Base-by-base conservation (phyloP, 148 eudicot genomes). In the Rhododendron simsii region DNA sequence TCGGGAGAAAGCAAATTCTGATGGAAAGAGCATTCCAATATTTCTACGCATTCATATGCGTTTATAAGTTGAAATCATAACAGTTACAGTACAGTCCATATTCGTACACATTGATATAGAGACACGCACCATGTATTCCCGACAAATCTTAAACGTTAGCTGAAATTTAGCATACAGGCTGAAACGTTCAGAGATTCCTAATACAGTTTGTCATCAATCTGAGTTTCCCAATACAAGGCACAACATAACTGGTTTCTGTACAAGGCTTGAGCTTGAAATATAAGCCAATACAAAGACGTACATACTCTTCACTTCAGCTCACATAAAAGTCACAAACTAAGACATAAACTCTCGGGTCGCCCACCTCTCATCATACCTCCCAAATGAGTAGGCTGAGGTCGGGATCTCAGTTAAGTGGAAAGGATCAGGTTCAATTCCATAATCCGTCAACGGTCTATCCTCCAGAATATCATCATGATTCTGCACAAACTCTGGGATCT, bases 351-450 rank as follows among this genome's bases (percentile, higher is more conserved):
- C 94, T 84, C 95, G 88, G 26, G 93, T 85, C 53, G 88, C 86
- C 95, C 96, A 95, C 85, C 96, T 92, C 23, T 93, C 88, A 67
- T 94, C 94, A 67, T 91, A 88, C 86, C 94, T 92, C 48, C 93
- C 95, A 82, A 89, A 86, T 15, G 98, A 86, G 78, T 85, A 90
- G 82, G 93, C 48, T 35, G 90, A 51, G 28, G 98, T 78, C 59
- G 98, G 94, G 53, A 95, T 81, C 87, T 91, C 98, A 28, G 91
- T 89, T 75, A 97, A 74, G 89, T 89, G 95, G 44, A 91, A 85
- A 69, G 98, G 98, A 88, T 96, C 98, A 0, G 99, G 98, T 89
- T 97, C 99, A 14, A 95, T 95, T 33, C 99, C 98, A 83, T 97
- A 97, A 89, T 97, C 99, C 28, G 98, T 97, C 53, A 97, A 90